These are phyloP conservation scores for Dothiorella sarmentorum DNA, from an alignment of 2,329 filamentous ascomycete genomes.

Conservation along the genomic window DNA sequence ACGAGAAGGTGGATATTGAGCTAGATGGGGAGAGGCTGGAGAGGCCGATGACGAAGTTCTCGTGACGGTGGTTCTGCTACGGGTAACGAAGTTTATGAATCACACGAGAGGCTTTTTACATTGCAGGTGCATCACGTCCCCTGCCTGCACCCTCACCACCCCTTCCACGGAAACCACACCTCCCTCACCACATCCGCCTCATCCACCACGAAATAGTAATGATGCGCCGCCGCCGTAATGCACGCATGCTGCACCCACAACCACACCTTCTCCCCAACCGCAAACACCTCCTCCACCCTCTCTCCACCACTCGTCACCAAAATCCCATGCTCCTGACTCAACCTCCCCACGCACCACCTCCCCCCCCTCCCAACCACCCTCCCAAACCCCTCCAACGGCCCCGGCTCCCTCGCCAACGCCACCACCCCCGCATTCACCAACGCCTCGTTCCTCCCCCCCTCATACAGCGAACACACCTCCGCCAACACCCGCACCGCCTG, in stretches of 20 bases:
- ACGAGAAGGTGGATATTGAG: constrained; percentile 64
- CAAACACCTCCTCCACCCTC: constrained; percentile 27
- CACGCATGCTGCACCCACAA: constrained; percentile 17
- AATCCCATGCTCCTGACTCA: constrained; percentile 19
- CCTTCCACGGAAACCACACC: constrained; percentile 18
- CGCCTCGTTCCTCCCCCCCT: constrained; percentile 11
- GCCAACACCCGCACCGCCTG: constrained; percentile 14
- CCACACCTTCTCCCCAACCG: constrained; percentile 23
- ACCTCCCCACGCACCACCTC: constrained; percentile 9
- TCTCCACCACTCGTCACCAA: not conserved
- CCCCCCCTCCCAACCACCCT: not conserved
- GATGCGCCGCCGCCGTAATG: constrained; percentile 17
- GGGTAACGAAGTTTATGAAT: too few species aligned
- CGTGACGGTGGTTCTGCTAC: too few species aligned
- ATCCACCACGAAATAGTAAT: constrained; percentile 17
- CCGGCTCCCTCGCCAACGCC: constrained; percentile 4
- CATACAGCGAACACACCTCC: constrained; percentile 16
- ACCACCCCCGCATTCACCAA: constrained; percentile 12
- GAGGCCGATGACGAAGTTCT: constrained; percentile 7
- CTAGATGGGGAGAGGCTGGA: constrained; percentile 51
- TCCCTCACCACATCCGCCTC: constrained; percentile 15
- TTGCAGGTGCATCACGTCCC: too few species aligned
- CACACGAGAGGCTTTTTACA: too few species aligned
- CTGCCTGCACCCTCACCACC: too few species aligned
- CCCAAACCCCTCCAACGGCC: constrained; percentile 9